Evolutionary conservation across 2,329 filamentous ascomycete species (phyloP), one percentile per base, ranked within the genome.

Genomic region (Aspergillus puulaauensis): DNA sequence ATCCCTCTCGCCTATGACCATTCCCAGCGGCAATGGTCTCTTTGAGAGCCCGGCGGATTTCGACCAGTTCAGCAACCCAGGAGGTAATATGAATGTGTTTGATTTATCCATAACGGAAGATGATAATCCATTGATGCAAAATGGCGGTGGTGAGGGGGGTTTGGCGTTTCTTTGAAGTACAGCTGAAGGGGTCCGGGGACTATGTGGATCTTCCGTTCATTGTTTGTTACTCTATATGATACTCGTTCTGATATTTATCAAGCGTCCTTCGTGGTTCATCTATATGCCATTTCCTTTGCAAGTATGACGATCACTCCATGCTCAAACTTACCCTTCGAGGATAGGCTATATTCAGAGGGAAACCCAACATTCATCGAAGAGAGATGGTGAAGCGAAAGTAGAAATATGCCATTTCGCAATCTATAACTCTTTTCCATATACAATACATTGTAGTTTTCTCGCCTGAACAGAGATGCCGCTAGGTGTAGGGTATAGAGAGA

Each of bases 391-490:
- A 23, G 5, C 35, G 23, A 41, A 45, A 4, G 27, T 11, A 31
- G 50, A 56, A 53, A 45, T 33, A 17, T 41, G 46, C 47, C 53
- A 50, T 54, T 59, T 52, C 52, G 44, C 52, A 54, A 55, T 60
- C 54, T 61, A 60, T 57, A 58, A 51, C 52, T 58, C 55, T 64
- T 62, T 58, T 59, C 35, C 59, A 61, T 58, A 52, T 62, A 64
- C 60, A 64, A 56, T 64, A 64, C 59, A 62, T 50, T 43, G 51
- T 43, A 56, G 45, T 49, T 27, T 54, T 56, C 33, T 45, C 15
- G 41, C 50, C 39, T 39, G 53, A 44, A 21, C n/a, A 33, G 37
- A 40, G 17, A 55, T 24, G 44, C 21, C 48, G 44, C 45, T 27
- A 27, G 50, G 24, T 35, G 35, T 2, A 37, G 12, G 35, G 58